Evolutionary conservation across 192 early-diverging fungal species (phyloP), one percentile per base, ranked within the genome.

Genomic region (Coemansia sp.): DNA sequence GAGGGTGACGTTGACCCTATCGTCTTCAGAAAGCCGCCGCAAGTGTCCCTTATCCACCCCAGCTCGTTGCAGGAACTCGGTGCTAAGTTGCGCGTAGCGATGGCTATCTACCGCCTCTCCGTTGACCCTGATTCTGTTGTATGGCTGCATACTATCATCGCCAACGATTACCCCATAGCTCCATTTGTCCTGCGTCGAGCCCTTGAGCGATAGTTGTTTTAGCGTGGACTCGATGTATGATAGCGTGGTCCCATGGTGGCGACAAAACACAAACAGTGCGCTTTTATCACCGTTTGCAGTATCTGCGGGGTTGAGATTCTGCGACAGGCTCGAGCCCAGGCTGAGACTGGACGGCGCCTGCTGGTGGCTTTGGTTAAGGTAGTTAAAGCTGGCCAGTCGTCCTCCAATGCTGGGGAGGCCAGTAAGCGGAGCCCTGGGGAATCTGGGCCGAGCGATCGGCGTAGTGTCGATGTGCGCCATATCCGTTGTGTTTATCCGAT

Each of bases 191-290:
- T 76, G 55, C 2, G 71, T 16, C 9, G 57, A 20, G 14, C 65
- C 35, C 44, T 43, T 66, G 20, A 35, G 44, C 18, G 62, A 34
- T 36, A 81, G 73, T 61, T 81, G 73, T 14, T 43, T 60, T 6
- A 81, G 64, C 71, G 76, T 76, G 4, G 79, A 76, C 35, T 76
- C 79, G n/a, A 76, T 64, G 48, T 76, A 81, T n/a, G 71, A 34
- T 43, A 76, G 49, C 1, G 70, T 76, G 2, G 67, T 76, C 2
- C 74, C 79, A 26, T 38, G 24, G 7, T 35, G 36, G 55, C 35
- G 35, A 48, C 67, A 56, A 52, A 73, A 76, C 10, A 81, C 55
- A 44, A 81, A 62, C 16, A 73, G 39, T 4, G 60, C 79, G 49
- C 61, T 69, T 33, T 57, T 72, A 3, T 69, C 69, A 58, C 60